Base-by-base conservation (phyloP, 83 land plant genomes). In the Picea abies region DNA sequence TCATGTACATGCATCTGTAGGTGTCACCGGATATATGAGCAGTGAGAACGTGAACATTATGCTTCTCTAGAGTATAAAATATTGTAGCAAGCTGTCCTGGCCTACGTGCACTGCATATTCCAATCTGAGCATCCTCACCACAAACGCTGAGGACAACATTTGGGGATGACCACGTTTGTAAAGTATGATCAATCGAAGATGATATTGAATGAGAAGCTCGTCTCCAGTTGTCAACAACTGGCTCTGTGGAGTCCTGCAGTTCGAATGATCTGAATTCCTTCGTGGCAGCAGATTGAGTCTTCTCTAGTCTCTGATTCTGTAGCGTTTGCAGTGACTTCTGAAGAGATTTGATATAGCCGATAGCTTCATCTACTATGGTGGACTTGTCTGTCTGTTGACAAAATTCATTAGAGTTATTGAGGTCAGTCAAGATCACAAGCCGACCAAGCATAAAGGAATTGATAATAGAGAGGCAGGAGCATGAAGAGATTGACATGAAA, bases 331-430 rank as follows among this genome's bases (percentile, higher is more conserved):
- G 82, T 3, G 87, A 87, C 5, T 83, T 79, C 44, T 93, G 77
- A 2, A 93, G 87, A 72, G 64, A 82, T 68, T 82, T 84, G 29
- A 93, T 90, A 90, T 90, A 86, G 67, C 44, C 84, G 41, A 93
- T 86, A 35, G 95, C 95, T 82, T 90, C 95, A 66, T 93, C 95
- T 9, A 93, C 91, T 8, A 93, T 86, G 68, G 91, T 87, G 72
- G 93, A 87, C 64, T 93, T 93, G 82, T 93, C 95, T 10, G 91
- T 91, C 95, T 93, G 87, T 37, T 76, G 60, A 15, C 15, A 14
- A 56, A 56, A 56, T 14, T 56, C 60, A 56, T 56, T 56, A 12
- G 60, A 56, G 15, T 56, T 56, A 56, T 56, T 56, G 16, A 12
- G 60, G 16, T 56, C 60, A 56, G 16, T 56, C 16, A 56, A 14